Evolutionary conservation across 805 yeast genomes (phyloP), one percentile per base, ranked within the genome.

Genomic region (Wickerhamiella cacticola): DNA sequence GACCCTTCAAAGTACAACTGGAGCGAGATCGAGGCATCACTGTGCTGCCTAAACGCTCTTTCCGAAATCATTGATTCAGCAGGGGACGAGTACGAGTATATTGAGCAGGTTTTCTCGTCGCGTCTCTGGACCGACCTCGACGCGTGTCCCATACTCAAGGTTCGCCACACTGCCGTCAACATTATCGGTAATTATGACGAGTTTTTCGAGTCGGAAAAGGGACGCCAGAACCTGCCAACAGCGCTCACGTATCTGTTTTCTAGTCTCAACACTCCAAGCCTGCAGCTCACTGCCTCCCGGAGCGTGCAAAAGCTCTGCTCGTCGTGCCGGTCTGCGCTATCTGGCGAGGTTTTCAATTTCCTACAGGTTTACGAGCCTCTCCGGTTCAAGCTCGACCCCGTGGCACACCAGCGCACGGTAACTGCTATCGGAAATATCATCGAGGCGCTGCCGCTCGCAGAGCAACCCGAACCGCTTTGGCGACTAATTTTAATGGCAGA

Each of bases 181-280:
- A 73, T 78, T 41, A 64, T 84, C 3, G 75, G 86, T 0, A 70
- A 78, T 0, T 69, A 79, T 36, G 77, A 73, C 36, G 75, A 76
- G 59, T 82, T 74, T 55, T 80, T 80, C 59, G 72, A 72, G 52
- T 58, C 69, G 0, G 55, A 64, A 0, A 52, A 50, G 5, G 83
- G 83, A 3, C 51, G 59, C 8, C 53, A 56, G 2, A 75, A 68
- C 52, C 61, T 82, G 12, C 66, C 76, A 0, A 55, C 61, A 0
- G 75, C 81, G 2, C 70, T 84, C 48, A 73, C 73, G 38, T 79
- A 76, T 50, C 59, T 80, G 15, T 78, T 80, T 66, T 46, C 62
- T 3, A 63, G 68, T 12, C 53, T 73, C 53, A 55, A 19, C 54
- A 61, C 6, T 29, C 53, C 42, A 9, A 39, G 21, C 5, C 55